Evolutionary conservation across 2,329 filamentous ascomycete genomes (phyloP).

Genomic region (Epichloe gansuensis): DNA sequence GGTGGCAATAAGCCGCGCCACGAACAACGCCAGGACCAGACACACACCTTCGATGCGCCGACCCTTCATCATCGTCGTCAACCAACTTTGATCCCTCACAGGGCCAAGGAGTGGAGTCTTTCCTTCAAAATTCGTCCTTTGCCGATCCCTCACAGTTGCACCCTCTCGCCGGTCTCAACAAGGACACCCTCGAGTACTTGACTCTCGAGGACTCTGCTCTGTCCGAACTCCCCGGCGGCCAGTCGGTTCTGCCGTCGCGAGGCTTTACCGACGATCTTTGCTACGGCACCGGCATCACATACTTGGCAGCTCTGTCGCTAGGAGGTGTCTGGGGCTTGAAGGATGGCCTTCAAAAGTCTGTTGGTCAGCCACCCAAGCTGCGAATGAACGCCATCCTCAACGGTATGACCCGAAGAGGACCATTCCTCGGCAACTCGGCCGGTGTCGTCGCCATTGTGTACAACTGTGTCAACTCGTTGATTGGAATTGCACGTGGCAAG

Average conservation of each 20-base stretch:
- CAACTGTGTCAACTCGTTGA: constrained; percentile 79
- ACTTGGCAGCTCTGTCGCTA: constrained; percentile 71
- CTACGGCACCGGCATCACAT: constrained; percentile 92
- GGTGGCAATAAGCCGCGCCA: constrained; percentile 40
- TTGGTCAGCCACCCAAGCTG: constrained; percentile 71
- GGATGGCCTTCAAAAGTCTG: constrained; percentile 75
- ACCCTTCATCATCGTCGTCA: constrained; percentile 40
- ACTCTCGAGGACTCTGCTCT: constrained; percentile 84
- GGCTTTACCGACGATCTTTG: constrained; percentile 98
- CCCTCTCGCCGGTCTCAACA: constrained; percentile 84
- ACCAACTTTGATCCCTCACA: constrained; percentile 58
- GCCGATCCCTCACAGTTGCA: constrained; percentile 84
- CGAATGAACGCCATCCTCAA: constrained; percentile 91
- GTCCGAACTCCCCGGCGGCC: constrained; percentile 72
- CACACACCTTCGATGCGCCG: constrained; percentile 26
- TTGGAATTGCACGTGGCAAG: constrained; percentile 69
- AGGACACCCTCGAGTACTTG: constrained; percentile 89
- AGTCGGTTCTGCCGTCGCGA: constrained; percentile 82
- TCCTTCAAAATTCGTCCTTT: constrained; percentile 64
- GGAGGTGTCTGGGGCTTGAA: constrained; percentile 88
- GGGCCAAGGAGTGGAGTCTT: constrained; percentile 72
- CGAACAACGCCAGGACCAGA: constrained; percentile 24
- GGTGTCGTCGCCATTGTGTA: constrained; percentile 94
- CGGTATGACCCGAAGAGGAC: constrained; percentile 81
- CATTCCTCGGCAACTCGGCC: constrained; percentile 91